Evolutionary conservation across 106 monocot species (phyloP), one percentile per base, ranked within the genome.

Genomic region (Dendrobium officinale): DNA sequence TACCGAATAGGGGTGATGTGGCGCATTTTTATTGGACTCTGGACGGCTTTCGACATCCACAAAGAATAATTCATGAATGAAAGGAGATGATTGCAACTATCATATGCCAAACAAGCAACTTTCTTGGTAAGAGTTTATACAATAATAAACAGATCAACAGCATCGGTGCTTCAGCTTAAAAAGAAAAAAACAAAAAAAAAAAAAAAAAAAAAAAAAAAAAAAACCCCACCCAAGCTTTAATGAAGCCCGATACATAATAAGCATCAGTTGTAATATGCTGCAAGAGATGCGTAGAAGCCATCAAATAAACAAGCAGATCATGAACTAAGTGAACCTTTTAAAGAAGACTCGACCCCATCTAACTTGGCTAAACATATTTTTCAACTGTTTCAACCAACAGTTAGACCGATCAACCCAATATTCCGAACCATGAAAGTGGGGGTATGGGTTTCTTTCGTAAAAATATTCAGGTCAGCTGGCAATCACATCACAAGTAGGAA

Each of bases 401-500:
- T 17, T 1, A 31, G 10, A 13, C 51, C 51, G 15, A 51, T 13
- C 48, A 47, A 51, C 51, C 51, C 51, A 51, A 13, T 15, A 51
- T 51, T 51, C 13, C 0, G 51, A 1, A 5, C 13, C 70, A 37
- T 5, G 16, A 37, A 11, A 10, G 24, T 2, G 68, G 9, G 15
- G 11, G 15, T 3, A 11, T 13, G 16, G 13, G 70, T 70, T 70
- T 70, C 70, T 37, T 11, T 37, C 2, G 70, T 27, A 29, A 29
- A 37, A 70, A 70, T 37, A 16, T 37, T 10, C 70, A 70, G 3
- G 31, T 3, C n/a, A 29, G 24, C 9, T 33, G 37, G 37, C 37
- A 70, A 37, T 70, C 33, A 31, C 1, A 49, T 85, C 79, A 89
- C 42, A 78, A 15, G 15, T 55, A 9, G 17, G 79, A 79, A 72